These are phyloP conservation scores for Rhizophora mangle DNA, from an alignment of 345 rosid genomes.

Conservation along the genomic window DNA sequence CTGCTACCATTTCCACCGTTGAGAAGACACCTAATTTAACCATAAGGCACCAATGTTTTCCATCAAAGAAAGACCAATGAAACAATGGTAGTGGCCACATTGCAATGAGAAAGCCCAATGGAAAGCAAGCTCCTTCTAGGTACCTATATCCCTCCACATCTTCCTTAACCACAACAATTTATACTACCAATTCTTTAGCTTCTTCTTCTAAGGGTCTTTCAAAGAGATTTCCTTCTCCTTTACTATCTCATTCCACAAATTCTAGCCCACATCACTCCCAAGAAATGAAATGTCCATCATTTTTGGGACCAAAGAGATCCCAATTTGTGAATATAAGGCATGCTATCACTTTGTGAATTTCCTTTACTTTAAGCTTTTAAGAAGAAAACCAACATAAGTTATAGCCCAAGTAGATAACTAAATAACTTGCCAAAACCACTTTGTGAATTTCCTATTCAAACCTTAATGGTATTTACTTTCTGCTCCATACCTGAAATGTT, in stretches of 20 bases:
- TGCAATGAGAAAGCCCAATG: slow-evolving; percentile 54
- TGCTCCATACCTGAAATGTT: too few relatives aligned
- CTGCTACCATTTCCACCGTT: slow-evolving; percentile 26
- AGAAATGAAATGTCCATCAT: neutral
- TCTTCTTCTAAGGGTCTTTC: slow-evolving; percentile 32
- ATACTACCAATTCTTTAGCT: slow-evolving; percentile 27
- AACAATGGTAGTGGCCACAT: slow-evolving; percentile 11
- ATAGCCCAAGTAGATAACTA: too few relatives aligned
- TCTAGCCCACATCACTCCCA: slow-evolving; percentile 4
- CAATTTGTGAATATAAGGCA: slow-evolving; percentile 81
- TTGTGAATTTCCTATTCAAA: too few relatives aligned
- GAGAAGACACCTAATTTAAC: slow-evolving; percentile 23
- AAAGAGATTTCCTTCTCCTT: slow-evolving; percentile 62
- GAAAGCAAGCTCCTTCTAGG: slow-evolving; percentile 74
- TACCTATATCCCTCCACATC: slow-evolving; percentile 88
- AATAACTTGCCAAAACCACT: too few relatives aligned
- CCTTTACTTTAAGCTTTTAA: too few relatives aligned
- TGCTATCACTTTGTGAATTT: slow-evolving; percentile 7
- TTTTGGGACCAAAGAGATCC: slow-evolving; percentile 56
- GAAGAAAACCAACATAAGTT: too few relatives aligned
- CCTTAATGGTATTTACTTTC: too few relatives aligned
- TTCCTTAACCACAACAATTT: slow-evolving; percentile 44
- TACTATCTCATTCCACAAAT: slow-evolving; percentile 54
- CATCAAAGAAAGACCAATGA: slow-evolving; percentile 31
- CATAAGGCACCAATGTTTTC: slow-evolving; percentile 29